These are phyloP conservation scores for Streptanthus diversifolius DNA, from an alignment of 345 rosid genomes.

Conservation along the genomic window DNA sequence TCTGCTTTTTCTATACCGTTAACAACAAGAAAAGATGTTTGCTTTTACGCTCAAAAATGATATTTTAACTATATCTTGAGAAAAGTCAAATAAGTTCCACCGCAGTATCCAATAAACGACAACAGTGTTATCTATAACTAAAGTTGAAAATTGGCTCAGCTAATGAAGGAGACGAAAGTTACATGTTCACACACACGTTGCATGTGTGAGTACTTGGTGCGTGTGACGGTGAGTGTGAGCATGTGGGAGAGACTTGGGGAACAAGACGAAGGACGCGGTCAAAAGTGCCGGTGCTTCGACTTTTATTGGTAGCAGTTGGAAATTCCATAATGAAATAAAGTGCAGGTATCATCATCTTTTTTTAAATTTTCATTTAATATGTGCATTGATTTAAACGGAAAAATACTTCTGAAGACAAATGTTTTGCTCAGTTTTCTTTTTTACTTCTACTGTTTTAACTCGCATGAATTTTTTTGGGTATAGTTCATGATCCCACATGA, in stretches of 20 bases:
- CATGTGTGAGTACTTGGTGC: background rate
- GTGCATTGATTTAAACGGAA: background rate
- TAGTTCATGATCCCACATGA: background rate
- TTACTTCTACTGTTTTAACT: background rate
- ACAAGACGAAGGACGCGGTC: conserved; percentile 28
- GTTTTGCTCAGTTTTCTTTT: background rate
- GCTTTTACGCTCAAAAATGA: background rate
- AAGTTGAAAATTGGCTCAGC: conserved; percentile 2
- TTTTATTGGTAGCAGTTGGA: conserved; percentile 30
- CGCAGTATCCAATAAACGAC: conserved; percentile 3
- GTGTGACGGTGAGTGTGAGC: conserved; percentile 27
- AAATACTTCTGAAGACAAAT: background rate
- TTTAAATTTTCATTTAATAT: background rate
- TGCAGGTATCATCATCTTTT: background rate
- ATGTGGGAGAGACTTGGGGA: conserved; percentile 26
- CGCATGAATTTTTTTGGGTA: background rate
- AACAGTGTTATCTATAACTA: background rate
- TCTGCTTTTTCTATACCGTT: background rate
- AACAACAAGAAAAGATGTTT: background rate
- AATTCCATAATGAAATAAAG: conserved; percentile 2
- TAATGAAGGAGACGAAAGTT: conserved; percentile 4
- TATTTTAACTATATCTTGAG: background rate
- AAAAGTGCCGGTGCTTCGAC: conserved; percentile 32
- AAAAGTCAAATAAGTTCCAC: conserved; percentile 3
- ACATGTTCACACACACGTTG: conserved; percentile 16